Evolutionary conservation across 2,329 filamentous ascomycete genomes (phyloP).

Genomic region (Penicillium hordei): DNA sequence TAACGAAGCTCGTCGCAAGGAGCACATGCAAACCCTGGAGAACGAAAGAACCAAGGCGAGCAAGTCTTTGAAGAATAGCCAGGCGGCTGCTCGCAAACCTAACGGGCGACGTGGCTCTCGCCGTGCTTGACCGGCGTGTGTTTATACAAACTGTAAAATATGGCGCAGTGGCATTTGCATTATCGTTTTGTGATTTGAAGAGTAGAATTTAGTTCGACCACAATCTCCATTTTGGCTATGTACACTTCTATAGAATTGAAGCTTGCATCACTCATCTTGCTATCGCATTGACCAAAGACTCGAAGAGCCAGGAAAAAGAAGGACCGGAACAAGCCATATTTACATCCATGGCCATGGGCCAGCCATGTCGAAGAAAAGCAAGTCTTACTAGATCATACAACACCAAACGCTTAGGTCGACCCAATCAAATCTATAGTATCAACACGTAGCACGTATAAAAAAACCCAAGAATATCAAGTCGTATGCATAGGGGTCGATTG

Average conservation of each 20-base stretch:
- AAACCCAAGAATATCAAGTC: neutral
- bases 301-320: neutral
- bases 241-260: neutral
- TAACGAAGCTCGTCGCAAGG: slow-evolving; percentile 35
- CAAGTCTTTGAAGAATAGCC: slow-evolving; percentile 13
- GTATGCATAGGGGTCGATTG: slow-evolving; percentile 29
- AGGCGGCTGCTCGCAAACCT: slow-evolving; percentile 7
- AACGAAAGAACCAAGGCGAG: slow-evolving; percentile 28
- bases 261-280: neutral
- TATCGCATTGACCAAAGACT: neutral
- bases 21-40: slow-evolving; percentile 27
- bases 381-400: neutral
- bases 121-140: slow-evolving; percentile 15
- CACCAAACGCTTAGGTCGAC: neutral
- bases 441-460: neutral
- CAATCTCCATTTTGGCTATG: slow-evolving; percentile 8
- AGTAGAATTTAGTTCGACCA: slow-evolving; percentile 9
- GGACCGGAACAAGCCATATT: neutral
- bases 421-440: neutral
- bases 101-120: neutral
- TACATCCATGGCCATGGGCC: neutral
- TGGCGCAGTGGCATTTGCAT: slow-evolving; percentile 24
- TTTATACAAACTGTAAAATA: slow-evolving; percentile 29
- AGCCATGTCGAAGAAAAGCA: slow-evolving; percentile 4
- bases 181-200: slow-evolving; percentile 18